A percentile compares a stretch with the other conserved stretches of the same genome.
Evolutionary conservation across 2,329 filamentous ascomycete species (phyloP).

Genomic region (Byssoonygena ceratinophila): DNA sequence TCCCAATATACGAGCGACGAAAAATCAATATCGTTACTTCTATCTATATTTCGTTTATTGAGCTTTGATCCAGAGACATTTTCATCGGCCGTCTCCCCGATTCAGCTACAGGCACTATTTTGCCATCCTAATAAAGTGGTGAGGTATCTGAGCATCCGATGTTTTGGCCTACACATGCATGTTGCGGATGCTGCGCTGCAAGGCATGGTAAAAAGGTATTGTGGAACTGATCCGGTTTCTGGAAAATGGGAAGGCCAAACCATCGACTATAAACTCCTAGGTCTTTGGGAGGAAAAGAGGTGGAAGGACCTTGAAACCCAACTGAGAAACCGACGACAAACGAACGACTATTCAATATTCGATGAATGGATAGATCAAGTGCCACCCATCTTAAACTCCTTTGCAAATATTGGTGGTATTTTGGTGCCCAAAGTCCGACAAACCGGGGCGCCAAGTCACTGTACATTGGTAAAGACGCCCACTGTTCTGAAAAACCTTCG

Average conservation of each 20-base stretch:
- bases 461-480: conserved; percentile 55
- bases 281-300: conserved; percentile 53
- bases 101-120: conserved; percentile 60
- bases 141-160: conserved; percentile 69
- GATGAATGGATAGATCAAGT: conserved; percentile 24
- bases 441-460: conserved; percentile 41
- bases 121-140: conserved; percentile 48
- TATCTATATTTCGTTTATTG: conserved; percentile 68
- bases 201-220: conserved; percentile 55
- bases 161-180: conserved; percentile 67
- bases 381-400: conserved; percentile 44
- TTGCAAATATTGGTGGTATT: conserved; percentile 54
- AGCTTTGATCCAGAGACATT: conserved; percentile 64
- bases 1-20: conserved; percentile 29
- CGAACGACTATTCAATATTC: conserved; percentile 19
- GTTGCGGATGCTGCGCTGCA: conserved; percentile 72
- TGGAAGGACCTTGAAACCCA: conserved; percentile 41
- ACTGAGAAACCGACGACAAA: conserved; percentile 20
- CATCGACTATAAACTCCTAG: conserved; percentile 69
- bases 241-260: conserved; percentile 64
- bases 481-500: conserved; percentile 66
- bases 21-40: conserved; percentile 42
- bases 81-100: conserved; percentile 52
- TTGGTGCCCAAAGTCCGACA: conserved; percentile 50
- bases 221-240: conserved; percentile 52